A percentile compares a stretch with the other conserved stretches of the same genome.
These are phyloP conservation scores for Parascedosporium putredinis DNA, from an alignment of 2,329 filamentous ascomycete species.

Conservation along the genomic window DNA sequence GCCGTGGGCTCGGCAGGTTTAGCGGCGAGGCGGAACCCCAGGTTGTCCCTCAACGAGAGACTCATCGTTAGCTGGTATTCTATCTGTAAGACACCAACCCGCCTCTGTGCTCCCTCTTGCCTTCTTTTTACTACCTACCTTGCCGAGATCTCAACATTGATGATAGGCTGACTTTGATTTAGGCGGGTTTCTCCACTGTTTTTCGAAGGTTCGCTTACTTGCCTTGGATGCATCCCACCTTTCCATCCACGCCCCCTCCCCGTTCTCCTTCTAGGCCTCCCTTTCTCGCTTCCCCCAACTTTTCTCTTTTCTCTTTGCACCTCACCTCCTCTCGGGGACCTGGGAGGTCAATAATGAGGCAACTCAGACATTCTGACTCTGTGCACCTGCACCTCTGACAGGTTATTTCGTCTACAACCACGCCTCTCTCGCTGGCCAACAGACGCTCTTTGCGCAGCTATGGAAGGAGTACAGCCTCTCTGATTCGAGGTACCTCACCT, in stretches of 20 bases:
- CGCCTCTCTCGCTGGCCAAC: constrained; percentile 50
- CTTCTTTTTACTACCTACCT: not conserved
- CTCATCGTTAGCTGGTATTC: constrained; percentile 43
- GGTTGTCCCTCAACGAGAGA: constrained; percentile 24
- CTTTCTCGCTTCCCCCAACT: not conserved
- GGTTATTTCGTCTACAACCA: constrained; percentile 71
- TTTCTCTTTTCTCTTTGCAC: too few species aligned
- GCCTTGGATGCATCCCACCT: too few species aligned
- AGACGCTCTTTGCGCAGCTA: constrained; percentile 69
- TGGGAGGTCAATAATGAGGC: too few species aligned
- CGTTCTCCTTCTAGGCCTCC: not conserved
- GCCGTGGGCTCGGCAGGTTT: constrained; percentile 19
- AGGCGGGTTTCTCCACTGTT: constrained; percentile 63
- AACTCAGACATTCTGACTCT: too few species aligned
- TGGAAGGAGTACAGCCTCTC: constrained; percentile 91
- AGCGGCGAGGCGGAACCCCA: constrained; percentile 20
- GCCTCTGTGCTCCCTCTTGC: too few species aligned
- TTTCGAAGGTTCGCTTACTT: constrained; percentile 58
- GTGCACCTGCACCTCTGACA: too few species aligned
- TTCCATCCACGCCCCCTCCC: too few species aligned
- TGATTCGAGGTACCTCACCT: constrained; percentile 77
- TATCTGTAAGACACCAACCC: constrained; percentile 43
- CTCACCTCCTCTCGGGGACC: too few species aligned
- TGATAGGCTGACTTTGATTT: not conserved
- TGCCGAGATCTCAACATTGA: not conserved